Base-by-base conservation (phyloP, 495 filamentous ascomycete genomes). In the Tetracladium setigerum region DNA sequence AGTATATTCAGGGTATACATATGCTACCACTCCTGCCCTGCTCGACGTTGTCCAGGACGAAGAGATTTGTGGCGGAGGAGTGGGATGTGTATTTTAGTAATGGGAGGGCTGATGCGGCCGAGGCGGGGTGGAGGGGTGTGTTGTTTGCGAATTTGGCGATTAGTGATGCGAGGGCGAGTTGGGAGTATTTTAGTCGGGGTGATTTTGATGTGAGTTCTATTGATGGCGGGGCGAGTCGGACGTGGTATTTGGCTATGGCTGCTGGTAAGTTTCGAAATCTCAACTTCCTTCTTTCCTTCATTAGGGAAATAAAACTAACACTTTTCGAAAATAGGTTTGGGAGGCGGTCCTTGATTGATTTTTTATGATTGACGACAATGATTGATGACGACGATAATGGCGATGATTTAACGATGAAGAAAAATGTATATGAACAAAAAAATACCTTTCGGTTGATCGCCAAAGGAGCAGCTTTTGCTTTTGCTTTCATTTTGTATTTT, bases 1-100 rank as follows among this genome's bases (percentile, higher is more conserved):
- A 95, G 67, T 95, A 81, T 59, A 80, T 97, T 49, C 83, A 98
- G 65, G 92, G 85, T 42, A 97, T 98, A 48, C 92, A 98, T 68
- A 98, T 98, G 92, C 67, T 98, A 32, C 92, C 94, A 1, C 71
- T 95, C 39, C 74, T 86, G 30, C 87, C 92, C 1, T 72, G 71
- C 46, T 82, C 80, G 0, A 67, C 82, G 14, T 78, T 84, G 44
- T 82, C 81, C 3, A 81, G 94, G 14, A 71, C 71, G 1, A 55
- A 60, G n/a, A 65, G 66, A 0, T 96, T 95, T 54, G 87, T 94
- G 3, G 60, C 61, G 15, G 75, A 95, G 64, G 92, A 98, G 64
- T 98, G 94, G 92, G 68, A 82, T 22, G 73, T 72, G 12, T 88
- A 83, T 55, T 96, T 96, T 55, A 61, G 61, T 32, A 68, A 75